Evolutionary conservation across 225 moss, liverwort and hornwort species (phyloP).

Genomic region (Anthoceros angustus): DNA sequence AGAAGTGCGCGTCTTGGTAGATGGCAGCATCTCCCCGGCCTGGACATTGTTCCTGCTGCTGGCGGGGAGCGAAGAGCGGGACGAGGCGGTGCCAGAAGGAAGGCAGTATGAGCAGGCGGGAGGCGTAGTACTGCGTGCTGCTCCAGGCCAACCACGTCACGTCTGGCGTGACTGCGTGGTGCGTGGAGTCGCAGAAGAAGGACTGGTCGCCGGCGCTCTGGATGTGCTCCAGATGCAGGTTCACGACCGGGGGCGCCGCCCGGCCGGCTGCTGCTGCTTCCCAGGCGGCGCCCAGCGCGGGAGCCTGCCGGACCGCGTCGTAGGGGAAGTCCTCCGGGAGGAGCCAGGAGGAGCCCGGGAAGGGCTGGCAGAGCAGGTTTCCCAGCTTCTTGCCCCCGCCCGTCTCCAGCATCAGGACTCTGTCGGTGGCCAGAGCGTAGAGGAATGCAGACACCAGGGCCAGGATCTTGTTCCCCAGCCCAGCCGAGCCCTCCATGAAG

Average conservation of each 20-base stretch:
- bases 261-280: slow-evolving; percentile 11
- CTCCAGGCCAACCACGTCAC: slow-evolving; percentile 36
- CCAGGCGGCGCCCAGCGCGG: slow-evolving; percentile 15
- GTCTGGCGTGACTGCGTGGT: slow-evolving; percentile 3
- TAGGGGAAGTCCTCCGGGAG: slow-evolving; percentile 31
- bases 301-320: slow-evolving; percentile 10
- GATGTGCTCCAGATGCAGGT: slow-evolving; percentile 29
- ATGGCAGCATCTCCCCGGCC: background rate
- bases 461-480: slow-evolving; percentile 38
- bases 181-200: slow-evolving; percentile 6
- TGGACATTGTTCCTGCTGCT: background rate
- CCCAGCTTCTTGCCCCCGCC: slow-evolving; percentile 11
- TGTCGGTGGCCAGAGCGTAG: slow-evolving; percentile 39
- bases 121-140: slow-evolving; percentile 37
- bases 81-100: slow-evolving; percentile 33
- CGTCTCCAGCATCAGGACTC: slow-evolving; percentile 34
- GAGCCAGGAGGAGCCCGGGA: slow-evolving; percentile 35
- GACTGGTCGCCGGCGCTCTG: slow-evolving; percentile 28
- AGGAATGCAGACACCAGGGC: slow-evolving; percentile 38
- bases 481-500: slow-evolving; percentile 19
- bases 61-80: slow-evolving; percentile 13
- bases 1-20: background rate
- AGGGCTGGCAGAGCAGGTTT: slow-evolving; percentile 40
- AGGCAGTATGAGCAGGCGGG: slow-evolving; percentile 31
- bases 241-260: slow-evolving; percentile 15